Conservation (phyloP, 2,329 filamentous ascomycete genomes). For the Hypoxylon sp. region DNA sequence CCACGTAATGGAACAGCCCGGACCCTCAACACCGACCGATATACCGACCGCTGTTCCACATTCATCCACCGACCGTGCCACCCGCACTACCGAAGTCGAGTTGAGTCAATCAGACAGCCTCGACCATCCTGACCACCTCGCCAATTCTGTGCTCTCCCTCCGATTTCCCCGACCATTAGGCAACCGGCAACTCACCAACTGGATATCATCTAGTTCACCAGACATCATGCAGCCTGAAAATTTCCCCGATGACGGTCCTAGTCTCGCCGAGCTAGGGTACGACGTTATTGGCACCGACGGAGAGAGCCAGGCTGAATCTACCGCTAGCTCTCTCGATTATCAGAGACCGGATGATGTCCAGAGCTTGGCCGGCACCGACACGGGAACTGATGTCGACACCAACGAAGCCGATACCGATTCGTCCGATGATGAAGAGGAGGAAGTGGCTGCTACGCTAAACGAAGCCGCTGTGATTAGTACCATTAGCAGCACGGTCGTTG, state of each 20-base stretch:
- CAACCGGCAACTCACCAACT: slow-evolving; percentile 70
- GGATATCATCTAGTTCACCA: slow-evolving; percentile 71
- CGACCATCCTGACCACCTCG: slow-evolving; percentile 50
- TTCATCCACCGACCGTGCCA: slow-evolving; percentile 41
- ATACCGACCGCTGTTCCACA: slow-evolving; percentile 50
- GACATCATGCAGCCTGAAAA: slow-evolving; percentile 68
- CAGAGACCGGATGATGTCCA: slow-evolving; percentile 67
- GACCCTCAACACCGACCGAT: slow-evolving; percentile 48
- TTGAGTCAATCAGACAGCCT: slow-evolving; percentile 35
- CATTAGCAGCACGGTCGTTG: slow-evolving; percentile 41
- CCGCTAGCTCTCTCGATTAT: slow-evolving; percentile 64
- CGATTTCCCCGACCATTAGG: slow-evolving; percentile 71
- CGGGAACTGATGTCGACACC: slow-evolving; percentile 64
- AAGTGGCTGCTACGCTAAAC: slow-evolving; percentile 40
- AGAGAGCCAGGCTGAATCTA: slow-evolving; percentile 68
- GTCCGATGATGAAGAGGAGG: slow-evolving; percentile 58
- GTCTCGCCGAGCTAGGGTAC: slow-evolving; percentile 69
- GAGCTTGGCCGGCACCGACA: slow-evolving; percentile 59
- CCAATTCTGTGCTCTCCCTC: slow-evolving; percentile 64
- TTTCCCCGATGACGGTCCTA: slow-evolving; percentile 64
- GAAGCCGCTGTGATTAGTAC: slow-evolving; percentile 38
- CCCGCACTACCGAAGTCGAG: slow-evolving; percentile 52
- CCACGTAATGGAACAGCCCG: slow-evolving; percentile 68
- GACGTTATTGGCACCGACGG: slow-evolving; percentile 70
- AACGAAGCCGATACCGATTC: slow-evolving; percentile 62